Evolutionary conservation across 2,329 filamentous ascomycete genomes (phyloP), one percentile per base, ranked within the genome.

Genomic region (Rhynchosporium secalis): DNA sequence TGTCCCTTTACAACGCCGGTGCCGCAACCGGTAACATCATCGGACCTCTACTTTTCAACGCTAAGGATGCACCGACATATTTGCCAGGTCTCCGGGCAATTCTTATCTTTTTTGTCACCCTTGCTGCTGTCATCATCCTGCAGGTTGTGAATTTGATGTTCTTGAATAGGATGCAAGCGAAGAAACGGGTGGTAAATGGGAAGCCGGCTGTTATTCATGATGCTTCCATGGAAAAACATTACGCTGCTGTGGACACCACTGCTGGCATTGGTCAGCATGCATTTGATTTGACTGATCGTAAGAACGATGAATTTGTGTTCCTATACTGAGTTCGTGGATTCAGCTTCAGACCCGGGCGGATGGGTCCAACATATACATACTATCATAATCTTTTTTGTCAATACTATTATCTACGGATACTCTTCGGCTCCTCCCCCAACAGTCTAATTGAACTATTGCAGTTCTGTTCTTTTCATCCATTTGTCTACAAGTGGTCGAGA

Each of bases 251-350:
- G 29, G 75, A 77, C 31, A 75, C 71, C 9, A 74, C 72, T 20
- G 66, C 72, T 41, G 61, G 72, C 0, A 61, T 82, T 26, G 82
- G 83, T 5, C 77, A 81, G 15, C 78, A 81, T 52, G 81, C 80
- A 0, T 82, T 82, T 66, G 87, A 90, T 74, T 67, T 88, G 66
- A 88, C 86, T 0, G 87, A 90, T 72, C 75, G 81, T 26, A 76
- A 86, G 75, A 90, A 89, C 68, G 85, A 90, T 62, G 86, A 89
- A 69, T 89, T 89, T 75, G 80, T 87, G 15, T 88, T 85, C 73
- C 79, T 86, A 52, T 86, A 86, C 68, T 85, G 13, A 62, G 26
- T 7, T 7, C 6, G 31, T 20, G 6, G 8, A 28, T 54, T 9
- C 12, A 7, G 26, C 13, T 28, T 28, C 10, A 33, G 8, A 20